Evolutionary conservation across 345 rosid species (phyloP), one percentile per base, ranked within the genome.

Genomic region (Acer saccharum): DNA sequence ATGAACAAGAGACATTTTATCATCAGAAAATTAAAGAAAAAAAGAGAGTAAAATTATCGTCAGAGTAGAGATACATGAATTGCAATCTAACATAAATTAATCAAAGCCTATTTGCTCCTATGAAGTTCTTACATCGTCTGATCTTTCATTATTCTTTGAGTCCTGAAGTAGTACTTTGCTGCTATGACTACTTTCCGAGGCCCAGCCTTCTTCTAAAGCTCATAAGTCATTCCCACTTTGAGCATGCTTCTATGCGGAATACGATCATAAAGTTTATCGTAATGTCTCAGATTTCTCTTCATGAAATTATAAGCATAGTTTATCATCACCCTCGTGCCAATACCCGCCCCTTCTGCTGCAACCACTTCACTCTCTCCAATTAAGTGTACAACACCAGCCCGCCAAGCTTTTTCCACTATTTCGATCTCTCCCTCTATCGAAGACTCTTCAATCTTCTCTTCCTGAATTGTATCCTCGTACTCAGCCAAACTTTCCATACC

Each of bases 211-310:
- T 64, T 69, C 66, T 85, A 87, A 7, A 87, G 85, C 23, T 81
- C 81, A 12, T 80, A 83, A 69, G 81, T 80, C 88, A 87, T 87
- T 14, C 85, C 87, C 16, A 85, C 84, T 77, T 85, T 87, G 41
- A 87, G 85, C 77, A 87, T 65, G n/a, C 80, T 68, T 66, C 62
- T 65, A 14, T 76, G 85, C 32, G 87, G 88, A 61, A 83, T 57
- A 58, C 10, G 50, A 46, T 78, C 76, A 25, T 78, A 77, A 39
- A 82, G 69, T 75, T 77, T 76, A 6, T 73, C 78, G 14, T 70
- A 80, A 25, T 78, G 81, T 25, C 87, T 82, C 77, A 83, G 44
- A 39, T 77, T 73, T 35, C 66, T 87, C 67, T 77, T 82, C 69
- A 83, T 18, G 76, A 83, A 87, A 75, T 61, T 80, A 54, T 85